Evolutionary conservation across 768 basidiomycete species (phyloP).

Genomic region (Amanita fuliginea): DNA sequence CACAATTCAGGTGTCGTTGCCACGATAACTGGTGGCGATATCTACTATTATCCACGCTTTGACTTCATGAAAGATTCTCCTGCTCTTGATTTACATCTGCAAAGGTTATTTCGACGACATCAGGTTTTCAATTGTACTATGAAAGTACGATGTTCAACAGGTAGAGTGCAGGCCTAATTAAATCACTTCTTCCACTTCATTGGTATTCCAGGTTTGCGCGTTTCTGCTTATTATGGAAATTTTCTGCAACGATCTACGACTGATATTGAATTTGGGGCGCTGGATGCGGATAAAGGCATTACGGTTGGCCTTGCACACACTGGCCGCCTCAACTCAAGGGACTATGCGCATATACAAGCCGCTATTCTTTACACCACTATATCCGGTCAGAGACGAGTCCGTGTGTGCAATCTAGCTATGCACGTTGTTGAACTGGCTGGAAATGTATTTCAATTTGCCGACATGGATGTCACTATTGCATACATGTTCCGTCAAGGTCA

Average conservation of each 20-base stretch:
- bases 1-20: constrained; percentile 43
- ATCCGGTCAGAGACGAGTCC: constrained; percentile 69
- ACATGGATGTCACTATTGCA: constrained; percentile 75
- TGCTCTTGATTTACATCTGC: constrained; percentile 65
- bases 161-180: constrained; percentile 23
- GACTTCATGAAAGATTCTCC: constrained; percentile 52
- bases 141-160: constrained; percentile 77
- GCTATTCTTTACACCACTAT: constrained; percentile 81
- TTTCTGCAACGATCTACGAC: constrained; percentile 57
- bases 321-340: constrained; percentile 53
- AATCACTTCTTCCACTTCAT: background rate
- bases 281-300: constrained; percentile 78
- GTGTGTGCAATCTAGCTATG: constrained; percentile 79
- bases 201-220: constrained; percentile 40
- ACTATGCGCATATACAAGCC: constrained; percentile 72
- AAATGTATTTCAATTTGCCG: constrained; percentile 85
- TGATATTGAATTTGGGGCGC: constrained; percentile 66
- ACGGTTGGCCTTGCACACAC: constrained; percentile 68
- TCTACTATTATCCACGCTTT: constrained; percentile 92
- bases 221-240: constrained; percentile 60
- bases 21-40: constrained; percentile 75
- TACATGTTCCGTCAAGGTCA: constrained; percentile 71
- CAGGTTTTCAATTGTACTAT: constrained; percentile 75
- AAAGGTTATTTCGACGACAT: constrained; percentile 52
- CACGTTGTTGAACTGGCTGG: constrained; percentile 77